A percentile compares a stretch with the other conserved stretches of the same genome.
Conservation (phyloP, 257 asterid species). For the Asclepias syriaca region DNA sequence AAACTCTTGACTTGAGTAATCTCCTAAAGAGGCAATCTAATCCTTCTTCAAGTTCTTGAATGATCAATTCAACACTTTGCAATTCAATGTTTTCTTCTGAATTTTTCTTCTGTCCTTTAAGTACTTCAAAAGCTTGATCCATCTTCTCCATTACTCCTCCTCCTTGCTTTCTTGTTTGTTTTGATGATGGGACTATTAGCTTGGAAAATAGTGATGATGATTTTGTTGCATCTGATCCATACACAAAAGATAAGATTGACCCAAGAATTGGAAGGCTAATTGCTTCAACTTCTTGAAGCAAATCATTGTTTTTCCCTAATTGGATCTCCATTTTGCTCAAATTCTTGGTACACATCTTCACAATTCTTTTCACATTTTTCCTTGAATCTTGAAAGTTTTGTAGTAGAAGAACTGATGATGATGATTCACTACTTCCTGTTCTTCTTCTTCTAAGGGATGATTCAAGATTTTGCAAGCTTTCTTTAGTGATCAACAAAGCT, state of each 20-base stretch:
- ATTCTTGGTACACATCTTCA: constrained; percentile 19
- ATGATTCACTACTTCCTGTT: not conserved
- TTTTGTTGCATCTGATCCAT: not conserved
- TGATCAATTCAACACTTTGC: not conserved
- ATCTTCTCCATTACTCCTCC: not conserved
- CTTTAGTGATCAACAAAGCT: not conserved
- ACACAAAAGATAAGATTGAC: constrained; percentile 23
- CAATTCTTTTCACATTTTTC: constrained; percentile 27
- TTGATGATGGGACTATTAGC: constrained; percentile 11
- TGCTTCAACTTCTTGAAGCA: constrained; percentile 20
- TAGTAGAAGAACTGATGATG: not conserved
- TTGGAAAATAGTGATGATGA: constrained; percentile 34
- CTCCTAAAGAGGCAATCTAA: constrained; percentile 8
- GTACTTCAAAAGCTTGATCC: not conserved
- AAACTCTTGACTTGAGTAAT: constrained; percentile 13
- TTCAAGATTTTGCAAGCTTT: constrained; percentile 1
- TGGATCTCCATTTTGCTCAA: constrained; percentile 17
- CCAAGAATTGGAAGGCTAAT: constrained; percentile 13
- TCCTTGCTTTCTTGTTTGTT: not conserved
- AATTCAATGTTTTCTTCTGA: not conserved
- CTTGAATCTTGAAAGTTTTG: constrained; percentile 20
- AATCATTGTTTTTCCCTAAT: not conserved
- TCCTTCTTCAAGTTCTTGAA: constrained; percentile 19
- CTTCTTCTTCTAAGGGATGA: constrained; percentile 8
- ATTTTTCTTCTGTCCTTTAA: not conserved